Percentiles rank a stretch among this genome's conserved stretches.
phyloP scores from a whole-genome alignment of 345 rosid species.

The Angophora floribunda region DNA sequence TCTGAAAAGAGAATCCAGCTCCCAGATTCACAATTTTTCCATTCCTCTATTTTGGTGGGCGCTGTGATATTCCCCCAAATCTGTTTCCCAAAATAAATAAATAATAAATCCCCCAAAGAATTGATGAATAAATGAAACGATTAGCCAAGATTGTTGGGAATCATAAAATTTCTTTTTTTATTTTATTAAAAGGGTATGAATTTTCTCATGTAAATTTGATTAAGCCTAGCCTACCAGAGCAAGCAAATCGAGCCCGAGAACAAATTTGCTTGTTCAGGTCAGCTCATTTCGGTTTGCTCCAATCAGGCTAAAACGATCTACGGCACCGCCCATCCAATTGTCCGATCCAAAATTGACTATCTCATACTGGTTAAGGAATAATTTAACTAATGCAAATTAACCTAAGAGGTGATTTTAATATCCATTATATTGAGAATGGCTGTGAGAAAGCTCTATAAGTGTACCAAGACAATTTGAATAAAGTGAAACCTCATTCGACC shows the following conservation, averaged over 20 bases:
- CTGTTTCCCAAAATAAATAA: neutral
- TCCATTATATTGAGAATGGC: neutral
- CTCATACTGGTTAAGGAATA: neutral
- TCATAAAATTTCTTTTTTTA: neutral
- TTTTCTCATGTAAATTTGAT: too few species aligned
- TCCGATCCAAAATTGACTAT: neutral
- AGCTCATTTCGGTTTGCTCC: too few species aligned
- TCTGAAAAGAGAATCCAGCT: slow-evolving; percentile 17
- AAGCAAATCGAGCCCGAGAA: too few species aligned
- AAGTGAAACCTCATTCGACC: too few species aligned
- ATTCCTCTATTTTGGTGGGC: neutral
- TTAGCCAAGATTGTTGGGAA: neutral
- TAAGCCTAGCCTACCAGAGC: too few species aligned
- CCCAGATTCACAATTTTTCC: slow-evolving; percentile 9
- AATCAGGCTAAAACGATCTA: too few species aligned
- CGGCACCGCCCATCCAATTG: neutral
- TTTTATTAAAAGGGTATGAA: neutral
- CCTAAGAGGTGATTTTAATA: neutral
- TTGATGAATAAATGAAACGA: neutral
- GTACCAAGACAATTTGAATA: neutral
- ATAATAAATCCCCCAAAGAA: neutral
- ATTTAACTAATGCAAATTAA: neutral
- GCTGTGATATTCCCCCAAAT: slow-evolving; percentile 9
- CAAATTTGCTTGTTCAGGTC: too few species aligned
- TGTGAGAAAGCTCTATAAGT: neutral